These are phyloP conservation scores for Lactarius quietus DNA, from an alignment of 768 basidiomycete species.

Conservation along the genomic window DNA sequence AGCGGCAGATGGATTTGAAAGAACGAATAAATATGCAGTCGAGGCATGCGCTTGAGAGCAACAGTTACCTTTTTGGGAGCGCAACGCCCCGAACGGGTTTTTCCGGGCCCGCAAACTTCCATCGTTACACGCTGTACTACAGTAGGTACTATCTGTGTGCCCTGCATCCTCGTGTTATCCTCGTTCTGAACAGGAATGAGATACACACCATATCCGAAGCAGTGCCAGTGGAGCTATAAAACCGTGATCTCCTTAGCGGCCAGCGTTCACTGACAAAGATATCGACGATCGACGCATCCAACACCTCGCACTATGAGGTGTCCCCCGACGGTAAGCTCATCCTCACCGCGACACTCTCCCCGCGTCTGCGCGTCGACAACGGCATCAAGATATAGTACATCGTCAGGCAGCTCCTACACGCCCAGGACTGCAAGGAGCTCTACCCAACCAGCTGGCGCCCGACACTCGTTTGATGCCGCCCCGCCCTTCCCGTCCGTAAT, in stretches of 20 bases:
- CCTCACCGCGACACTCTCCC: slow-evolving; percentile 93
- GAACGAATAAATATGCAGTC: too few species aligned
- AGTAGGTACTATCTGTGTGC: too few species aligned
- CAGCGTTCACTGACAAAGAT: slow-evolving; percentile 81
- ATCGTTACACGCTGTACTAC: too few species aligned
- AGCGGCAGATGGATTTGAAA: slow-evolving; percentile 35
- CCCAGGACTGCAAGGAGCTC: slow-evolving; percentile 78
- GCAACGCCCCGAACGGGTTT: too few species aligned
- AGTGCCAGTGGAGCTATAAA: too few species aligned
- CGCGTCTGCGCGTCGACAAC: slow-evolving; percentile 93
- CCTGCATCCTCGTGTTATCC: too few species aligned
- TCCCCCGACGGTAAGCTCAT: slow-evolving; percentile 90
- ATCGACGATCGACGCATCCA: slow-evolving; percentile 80
- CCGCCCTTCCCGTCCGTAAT: slow-evolving; percentile 64
- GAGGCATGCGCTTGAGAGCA: too few species aligned
- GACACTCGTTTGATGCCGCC: slow-evolving; percentile 56
- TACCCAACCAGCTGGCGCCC: slow-evolving; percentile 90
- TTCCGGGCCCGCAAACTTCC: too few species aligned
- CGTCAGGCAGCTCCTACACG: slow-evolving; percentile 82
- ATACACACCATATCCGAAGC: too few species aligned
- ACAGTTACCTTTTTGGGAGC: too few species aligned
- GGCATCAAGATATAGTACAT: too few species aligned
- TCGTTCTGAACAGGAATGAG: too few species aligned
- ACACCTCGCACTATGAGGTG: slow-evolving; percentile 94
- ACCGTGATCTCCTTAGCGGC: slow-evolving; percentile 69